A percentile compares a stretch with the other conserved stretches of the same genome.
Conservation (phyloP, 2,329 filamentous ascomycete species). For the Stemphylium vesicarium region DNA sequence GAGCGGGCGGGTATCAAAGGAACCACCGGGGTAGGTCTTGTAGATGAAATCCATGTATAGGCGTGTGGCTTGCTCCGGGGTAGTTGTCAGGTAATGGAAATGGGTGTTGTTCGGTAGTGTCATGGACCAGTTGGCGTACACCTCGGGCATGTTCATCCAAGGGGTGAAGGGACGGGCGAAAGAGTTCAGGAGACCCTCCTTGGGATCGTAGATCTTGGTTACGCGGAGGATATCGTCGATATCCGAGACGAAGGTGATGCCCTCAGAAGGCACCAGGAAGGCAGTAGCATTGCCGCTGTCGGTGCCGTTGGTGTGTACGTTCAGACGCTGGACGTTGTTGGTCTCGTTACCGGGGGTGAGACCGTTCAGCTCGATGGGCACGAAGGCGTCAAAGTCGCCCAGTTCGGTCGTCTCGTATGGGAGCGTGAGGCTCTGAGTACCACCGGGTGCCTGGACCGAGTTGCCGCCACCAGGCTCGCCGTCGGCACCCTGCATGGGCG, state of each 20-base stretch:
- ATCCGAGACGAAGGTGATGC: constrained; percentile 76
- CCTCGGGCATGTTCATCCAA: constrained; percentile 81
- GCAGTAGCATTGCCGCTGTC: constrained; percentile 74
- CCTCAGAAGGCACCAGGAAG: constrained; percentile 73
- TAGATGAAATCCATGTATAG: constrained; percentile 84
- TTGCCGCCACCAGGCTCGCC: constrained; percentile 57
- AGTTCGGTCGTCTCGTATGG: constrained; percentile 70
- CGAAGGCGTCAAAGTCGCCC: constrained; percentile 77
- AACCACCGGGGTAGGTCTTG: constrained; percentile 76
- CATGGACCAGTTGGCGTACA: constrained; percentile 77
- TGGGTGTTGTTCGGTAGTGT: constrained; percentile 68
- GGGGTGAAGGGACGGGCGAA: constrained; percentile 73
- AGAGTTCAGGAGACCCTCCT: constrained; percentile 76
- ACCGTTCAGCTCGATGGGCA: constrained; percentile 63
- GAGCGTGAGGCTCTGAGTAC: constrained; percentile 66
- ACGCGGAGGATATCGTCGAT: constrained; percentile 83
- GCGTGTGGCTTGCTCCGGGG: constrained; percentile 76
- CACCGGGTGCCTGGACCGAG: constrained; percentile 62
- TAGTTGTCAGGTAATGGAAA: constrained; percentile 84
- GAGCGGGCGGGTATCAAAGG: constrained; percentile 74
- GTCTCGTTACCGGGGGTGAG: constrained; percentile 70
- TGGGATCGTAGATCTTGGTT: constrained; percentile 79
- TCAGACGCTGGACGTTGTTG: constrained; percentile 68
- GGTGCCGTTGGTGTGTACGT: constrained; percentile 70
- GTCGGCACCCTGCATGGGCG: constrained; percentile 62